A percentile compares a stretch with the other conserved stretches of the same genome.
Evolutionary conservation across 257 asterid species (phyloP).

Genomic region (Sherardia arvensis): DNA sequence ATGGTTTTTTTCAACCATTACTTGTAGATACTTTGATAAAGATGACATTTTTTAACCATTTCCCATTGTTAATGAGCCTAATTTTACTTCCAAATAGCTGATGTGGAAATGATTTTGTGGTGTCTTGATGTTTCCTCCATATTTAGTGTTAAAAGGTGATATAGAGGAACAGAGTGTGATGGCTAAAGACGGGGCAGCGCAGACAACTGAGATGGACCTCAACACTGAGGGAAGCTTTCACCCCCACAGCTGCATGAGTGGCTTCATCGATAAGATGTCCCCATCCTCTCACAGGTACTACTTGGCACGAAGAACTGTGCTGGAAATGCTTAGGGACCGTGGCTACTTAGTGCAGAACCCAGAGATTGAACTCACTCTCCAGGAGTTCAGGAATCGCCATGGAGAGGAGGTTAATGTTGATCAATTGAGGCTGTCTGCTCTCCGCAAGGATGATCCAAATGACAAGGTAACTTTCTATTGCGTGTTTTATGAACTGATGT

Average conservation of each 20-base stretch:
- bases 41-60: background rate
- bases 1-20: background rate
- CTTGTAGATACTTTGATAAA: background rate
- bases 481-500: background rate
- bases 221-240: conserved; percentile 20
- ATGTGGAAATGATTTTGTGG: background rate
- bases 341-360: conserved; percentile 66
- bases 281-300: conserved; percentile 65
- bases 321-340: conserved; percentile 92
- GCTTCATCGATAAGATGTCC: conserved; percentile 51
- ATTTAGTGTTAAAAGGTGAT: background rate
- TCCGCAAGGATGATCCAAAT: conserved; percentile 60
- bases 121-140: background rate
- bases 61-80: background rate
- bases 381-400: conserved; percentile 47
- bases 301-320: conserved; percentile 59
- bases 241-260: conserved; percentile 35
- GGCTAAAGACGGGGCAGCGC: conserved; percentile 10
- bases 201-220: background rate
- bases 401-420: conserved; percentile 42
- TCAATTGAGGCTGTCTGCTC: conserved; percentile 46
- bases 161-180: background rate
- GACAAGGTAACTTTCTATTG: conserved; percentile 38
- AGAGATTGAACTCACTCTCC: conserved; percentile 55
- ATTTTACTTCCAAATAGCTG: background rate